Base-by-base conservation (phyloP, 2,329 filamentous ascomycete genomes). In the Phoma sp. region DNA sequence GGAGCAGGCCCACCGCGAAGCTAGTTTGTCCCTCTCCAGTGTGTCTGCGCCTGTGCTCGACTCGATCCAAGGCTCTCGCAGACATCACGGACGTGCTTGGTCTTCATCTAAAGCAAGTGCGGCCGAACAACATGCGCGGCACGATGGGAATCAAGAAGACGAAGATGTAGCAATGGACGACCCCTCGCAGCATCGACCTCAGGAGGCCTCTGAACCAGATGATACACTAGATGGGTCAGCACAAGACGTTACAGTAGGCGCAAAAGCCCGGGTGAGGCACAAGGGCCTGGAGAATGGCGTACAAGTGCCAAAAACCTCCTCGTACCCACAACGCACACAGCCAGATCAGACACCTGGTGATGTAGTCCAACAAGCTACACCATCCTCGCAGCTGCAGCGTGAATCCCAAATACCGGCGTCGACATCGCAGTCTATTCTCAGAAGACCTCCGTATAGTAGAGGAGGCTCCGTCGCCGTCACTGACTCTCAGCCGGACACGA, bases 401-500 rank as follows among this genome's bases (percentile, higher is more conserved):
- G 57, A 62, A 13, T 56, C 60, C 4, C 67, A 66, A 36, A 36
- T 50, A 23, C 64, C 54, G 53, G 55, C 56, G 27, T 47, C 55
- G 2, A 55, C 53, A 10, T 66, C 65, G 3, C 67, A 68, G 8
- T 55, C 55, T 30, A 40, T 57, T 29, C 47, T 57, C 36, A 58
- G 48, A 47, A 52, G 60, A 13, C 62, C 45, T 42, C 60, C 62
- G 4, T 60, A 61, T 25, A 66, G 67, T 41, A 70, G 65, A 47
- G 74, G 68, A 40, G 75, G 76, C 41, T 68, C 63, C 9, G 71
- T 76, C 22, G 75, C 78, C 7, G 69, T 81, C 14, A 77, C 77
- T 52, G 75, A 81, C 52, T 81, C 79, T 13, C 79, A 80, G 48
- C 76, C 77, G 9, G 68, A 73, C 8, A 58, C 61, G 13, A 60